Base-by-base conservation (phyloP, 768 basidiomycete genomes). In the Tricholoma matsutake region DNA sequence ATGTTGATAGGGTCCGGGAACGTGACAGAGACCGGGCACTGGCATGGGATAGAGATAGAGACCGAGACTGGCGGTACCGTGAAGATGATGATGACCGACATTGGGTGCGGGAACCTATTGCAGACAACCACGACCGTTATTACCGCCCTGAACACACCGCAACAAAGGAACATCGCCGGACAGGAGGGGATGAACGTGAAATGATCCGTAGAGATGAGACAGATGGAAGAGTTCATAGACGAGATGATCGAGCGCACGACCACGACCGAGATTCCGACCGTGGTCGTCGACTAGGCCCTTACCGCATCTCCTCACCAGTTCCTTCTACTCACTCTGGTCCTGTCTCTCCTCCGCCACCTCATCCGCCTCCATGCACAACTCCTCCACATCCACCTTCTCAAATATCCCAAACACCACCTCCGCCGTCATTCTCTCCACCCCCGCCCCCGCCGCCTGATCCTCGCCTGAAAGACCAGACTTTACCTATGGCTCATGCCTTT, bases 381-480 rank as follows among this genome's bases (percentile, higher is more conserved):
- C 75, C 68, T 18, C 57, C 69, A 11, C 57, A 62, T 11, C 58
- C 51, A 2, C 67, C 69, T n/a, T 61, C 69, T 43, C 65, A 64
- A 34, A 39, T 51, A 61, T 60, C 32, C n/a, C 54, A 55, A 52
- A 57, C 54, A 10, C 63, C 32, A 37, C 66, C 37, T 56, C 72
- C 65, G 45, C 69, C 63, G 29, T 45, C 62, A 34, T 51, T 66
- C 37, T 41, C 69, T 1, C 73, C 76, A 1, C 75, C 77, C 13
- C 75, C 75, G 9, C 74, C 77, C 14, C 76, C 82, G 9, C 73
- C 73, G 11, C 73, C 73, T 4, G 75, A 73, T 59, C 35, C 45
- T 18, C 65, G 72, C 29, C 51, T 74, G 18, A 71, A 70, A 55
- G 61, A 63, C 43, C 59, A 62, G 8, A 62, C 66, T 6, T 67